Percentiles rank a stretch among this genome's conserved stretches.
Conservation (phyloP, 805 yeast species). For the Spencermartinsiella europaea region DNA sequence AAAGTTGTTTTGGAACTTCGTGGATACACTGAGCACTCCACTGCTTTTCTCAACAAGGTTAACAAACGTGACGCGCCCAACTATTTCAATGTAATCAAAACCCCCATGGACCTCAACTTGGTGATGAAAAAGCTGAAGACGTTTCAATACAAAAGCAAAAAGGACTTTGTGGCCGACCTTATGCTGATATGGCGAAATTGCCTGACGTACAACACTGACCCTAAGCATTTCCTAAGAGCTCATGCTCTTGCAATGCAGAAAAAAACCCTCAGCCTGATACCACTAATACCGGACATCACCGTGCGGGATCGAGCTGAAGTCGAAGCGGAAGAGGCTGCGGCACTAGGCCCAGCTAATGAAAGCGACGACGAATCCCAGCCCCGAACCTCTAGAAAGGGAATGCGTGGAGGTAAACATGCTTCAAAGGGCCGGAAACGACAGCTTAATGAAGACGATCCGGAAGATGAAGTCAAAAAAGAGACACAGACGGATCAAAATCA, state of each 20-base stretch:
- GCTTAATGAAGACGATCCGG: constrained; percentile 21
- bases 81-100: constrained; percentile 81
- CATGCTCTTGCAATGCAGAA: constrained; percentile 97
- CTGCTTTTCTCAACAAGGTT: constrained; percentile 93
- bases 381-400: constrained; percentile 33
- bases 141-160: constrained; percentile 76
- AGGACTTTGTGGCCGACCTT: constrained; percentile 89
- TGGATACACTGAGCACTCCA: constrained; percentile 91
- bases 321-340: constrained; percentile 33
- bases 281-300: constrained; percentile 83
- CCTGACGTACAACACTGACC: constrained; percentile 87
- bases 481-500: background rate
- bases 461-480: background rate
- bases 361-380: constrained; percentile 16
- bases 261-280: constrained; percentile 67
- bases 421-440: constrained; percentile 25
- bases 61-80: constrained; percentile 98
- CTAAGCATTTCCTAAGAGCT: constrained; percentile 80
- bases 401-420: constrained; percentile 28
- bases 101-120: constrained; percentile 95
- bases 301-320: constrained; percentile 49
- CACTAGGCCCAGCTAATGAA: constrained; percentile 11
- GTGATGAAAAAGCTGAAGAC: constrained; percentile 84
- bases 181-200: constrained; percentile 96
- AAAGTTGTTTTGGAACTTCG: constrained; percentile 87